Evolutionary conservation across 2,329 filamentous ascomycete species (phyloP), one percentile per base, ranked within the genome.

Genomic region (Davidsoniella neocaledoniae): DNA sequence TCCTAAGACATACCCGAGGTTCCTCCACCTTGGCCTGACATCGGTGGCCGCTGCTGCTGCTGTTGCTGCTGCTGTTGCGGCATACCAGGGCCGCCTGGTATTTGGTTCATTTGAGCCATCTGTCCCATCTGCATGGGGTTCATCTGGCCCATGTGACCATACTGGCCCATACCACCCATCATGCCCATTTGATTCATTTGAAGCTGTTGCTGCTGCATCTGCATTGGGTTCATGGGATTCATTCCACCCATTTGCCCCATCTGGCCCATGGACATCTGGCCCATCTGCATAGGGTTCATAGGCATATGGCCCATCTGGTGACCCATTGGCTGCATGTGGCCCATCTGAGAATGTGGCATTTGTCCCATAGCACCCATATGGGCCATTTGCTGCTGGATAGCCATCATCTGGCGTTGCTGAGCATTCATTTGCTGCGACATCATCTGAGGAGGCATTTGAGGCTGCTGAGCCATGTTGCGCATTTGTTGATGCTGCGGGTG

Each of bases 271-370:
- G 38, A 39, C 46, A 48, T 52, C n/a, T 48, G 46, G 6, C 46
- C 42, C 42, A 52, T 52, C 33, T 49, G 51, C 51, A 50, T 50
- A 10, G 47, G 43, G 43, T 53, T 50, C 48, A 53, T 53, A n/a
- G 43, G 48, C 47, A 53, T 53, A 19, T 50, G 47, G n/a, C 36
- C 17, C 43, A 53, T 53, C 46, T 50, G 51, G 10, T 45, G 47
- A 4, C 42, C 43, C 47, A 50, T 50, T 21, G 46, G 51, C 39
- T 38, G 51, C 47, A 53, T 50, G 16, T 50, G 47, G 9, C 38
- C 38, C 51, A 50, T 50, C 19, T 50, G 43, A 3, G 51, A 36
- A 23, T 53, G 51, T 7, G 41, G 46, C 26, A 52, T 49, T n/a
- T 49, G 46, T 33, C 46, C 50, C 46, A 52, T 52, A 21, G 46